Conservation (phyloP, 1,284 basidiomycete species). For the Lignosus rhinocerotis region DNA sequence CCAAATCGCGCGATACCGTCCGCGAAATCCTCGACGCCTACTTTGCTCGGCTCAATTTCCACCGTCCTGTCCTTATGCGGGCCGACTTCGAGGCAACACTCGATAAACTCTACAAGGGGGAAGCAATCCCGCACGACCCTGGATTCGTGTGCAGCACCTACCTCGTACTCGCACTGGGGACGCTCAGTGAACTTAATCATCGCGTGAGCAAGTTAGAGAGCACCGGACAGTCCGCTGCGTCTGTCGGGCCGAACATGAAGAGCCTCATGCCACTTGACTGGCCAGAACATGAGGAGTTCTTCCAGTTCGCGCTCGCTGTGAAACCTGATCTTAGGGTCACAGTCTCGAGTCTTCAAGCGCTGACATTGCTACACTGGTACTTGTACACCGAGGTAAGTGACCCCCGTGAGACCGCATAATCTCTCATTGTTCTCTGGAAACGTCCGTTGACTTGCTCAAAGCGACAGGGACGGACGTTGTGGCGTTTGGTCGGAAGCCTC, state of each 20-base stretch:
- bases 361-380: slow-evolving; percentile 83
- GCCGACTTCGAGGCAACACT: slow-evolving; percentile 64
- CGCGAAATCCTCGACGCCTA: slow-evolving; percentile 64
- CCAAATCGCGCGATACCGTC: slow-evolving; percentile 71
- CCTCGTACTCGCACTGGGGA: slow-evolving; percentile 75
- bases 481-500: slow-evolving; percentile 80
- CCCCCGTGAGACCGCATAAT: not conserved
- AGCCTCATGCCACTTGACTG: slow-evolving; percentile 65
- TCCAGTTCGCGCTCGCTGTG: slow-evolving; percentile 70
- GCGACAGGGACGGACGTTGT: slow-evolving; percentile 81
- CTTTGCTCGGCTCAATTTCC: slow-evolving; percentile 72
- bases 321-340: slow-evolving; percentile 81
- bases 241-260: slow-evolving; percentile 10
- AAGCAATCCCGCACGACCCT: slow-evolving; percentile 58
- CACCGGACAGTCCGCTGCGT: slow-evolving; percentile 32
- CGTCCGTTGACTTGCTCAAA: slow-evolving; percentile 32
- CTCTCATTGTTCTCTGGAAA: slow-evolving; percentile 5
- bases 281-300: slow-evolving; percentile 81
- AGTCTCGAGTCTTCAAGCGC: slow-evolving; percentile 74
- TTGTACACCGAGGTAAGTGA: slow-evolving; percentile 75
- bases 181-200: slow-evolving; percentile 76
- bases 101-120: slow-evolving; percentile 62
- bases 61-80: slow-evolving; percentile 72
- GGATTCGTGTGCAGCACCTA: slow-evolving; percentile 77
- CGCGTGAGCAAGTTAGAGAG: slow-evolving; percentile 50